Conservation (phyloP, 805 yeast species). For the Myxozyma geophila region DNA sequence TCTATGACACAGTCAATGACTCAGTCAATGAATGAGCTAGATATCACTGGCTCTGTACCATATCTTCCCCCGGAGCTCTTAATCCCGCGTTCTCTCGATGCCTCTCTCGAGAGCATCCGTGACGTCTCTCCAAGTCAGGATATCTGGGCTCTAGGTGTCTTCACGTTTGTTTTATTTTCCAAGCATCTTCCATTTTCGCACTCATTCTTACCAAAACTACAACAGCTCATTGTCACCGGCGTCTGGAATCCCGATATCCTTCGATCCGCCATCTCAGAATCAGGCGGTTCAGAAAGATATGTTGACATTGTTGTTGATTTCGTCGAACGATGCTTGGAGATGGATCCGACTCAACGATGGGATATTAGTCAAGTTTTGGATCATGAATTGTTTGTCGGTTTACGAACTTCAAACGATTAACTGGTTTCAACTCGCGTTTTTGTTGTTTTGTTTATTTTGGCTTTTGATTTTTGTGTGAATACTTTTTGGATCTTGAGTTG, state of each 20-base stretch:
- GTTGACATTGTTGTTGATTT: slow-evolving; percentile 42
- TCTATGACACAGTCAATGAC: slow-evolving; percentile 2
- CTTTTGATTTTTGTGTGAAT: neutral
- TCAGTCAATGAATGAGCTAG: slow-evolving; percentile 24
- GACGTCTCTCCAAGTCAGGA: slow-evolving; percentile 57
- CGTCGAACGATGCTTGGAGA: slow-evolving; percentile 59
- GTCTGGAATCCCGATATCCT: slow-evolving; percentile 58
- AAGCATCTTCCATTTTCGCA: slow-evolving; percentile 85
- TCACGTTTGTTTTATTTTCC: slow-evolving; percentile 70
- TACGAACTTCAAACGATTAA: neutral
- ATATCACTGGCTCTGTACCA: slow-evolving; percentile 76
- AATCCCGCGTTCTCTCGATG: slow-evolving; percentile 49
- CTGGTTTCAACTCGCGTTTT: neutral
- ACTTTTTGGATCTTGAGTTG: neutral
- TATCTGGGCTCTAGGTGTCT: slow-evolving; percentile 89
- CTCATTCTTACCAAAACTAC: slow-evolving; percentile 76
- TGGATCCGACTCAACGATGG: slow-evolving; percentile 58
- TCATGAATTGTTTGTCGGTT: slow-evolving; percentile 24
- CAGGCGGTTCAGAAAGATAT: slow-evolving; percentile 2
- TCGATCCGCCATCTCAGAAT: slow-evolving; percentile 29
- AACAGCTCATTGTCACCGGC: slow-evolving; percentile 72
- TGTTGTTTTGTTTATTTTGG: neutral
- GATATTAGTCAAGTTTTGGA: slow-evolving; percentile 49
- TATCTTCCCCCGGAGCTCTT: slow-evolving; percentile 90
- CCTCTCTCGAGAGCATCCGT: slow-evolving; percentile 43